Evolutionary conservation across 345 rosid genomes (phyloP).

Genomic region (Anastatica hierochuntica): DNA sequence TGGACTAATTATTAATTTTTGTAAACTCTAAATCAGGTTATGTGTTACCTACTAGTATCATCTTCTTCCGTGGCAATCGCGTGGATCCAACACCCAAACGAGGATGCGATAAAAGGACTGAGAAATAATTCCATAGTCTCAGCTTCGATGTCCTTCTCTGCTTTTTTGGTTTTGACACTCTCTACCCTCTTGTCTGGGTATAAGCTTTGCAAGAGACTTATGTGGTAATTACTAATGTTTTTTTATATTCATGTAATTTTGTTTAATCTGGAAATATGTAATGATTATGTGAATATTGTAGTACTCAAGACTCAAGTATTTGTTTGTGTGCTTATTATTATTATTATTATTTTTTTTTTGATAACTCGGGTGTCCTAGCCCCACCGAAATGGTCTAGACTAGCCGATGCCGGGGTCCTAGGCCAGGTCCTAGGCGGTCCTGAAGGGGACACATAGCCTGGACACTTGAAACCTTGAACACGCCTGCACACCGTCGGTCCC

Average conservation of each 20-base stretch:
- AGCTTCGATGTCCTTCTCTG: slow-evolving; percentile 35
- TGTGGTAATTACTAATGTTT: slow-evolving; percentile 30
- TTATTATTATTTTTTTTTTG: too few species aligned
- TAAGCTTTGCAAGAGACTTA: slow-evolving; percentile 80
- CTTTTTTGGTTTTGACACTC: slow-evolving; percentile 35
- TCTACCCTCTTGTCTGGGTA: slow-evolving; percentile 54
- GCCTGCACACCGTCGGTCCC: too few species aligned
- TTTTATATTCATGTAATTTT: not conserved
- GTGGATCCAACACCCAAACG: slow-evolving; percentile 27
- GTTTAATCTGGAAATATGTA: not conserved
- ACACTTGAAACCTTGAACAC: too few species aligned
- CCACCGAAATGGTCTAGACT: too few species aligned
- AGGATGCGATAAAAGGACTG: slow-evolving; percentile 20
- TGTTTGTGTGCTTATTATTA: too few species aligned
- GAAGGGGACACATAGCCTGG: too few species aligned
- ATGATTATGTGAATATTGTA: not conserved
- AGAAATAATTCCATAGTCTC: slow-evolving; percentile 36
- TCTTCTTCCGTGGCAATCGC: slow-evolving; percentile 46
- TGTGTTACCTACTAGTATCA: slow-evolving; percentile 57
- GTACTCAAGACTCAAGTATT: too few species aligned
- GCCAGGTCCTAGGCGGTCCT: too few species aligned
- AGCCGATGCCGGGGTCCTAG: too few species aligned
- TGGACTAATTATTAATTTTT: not conserved
- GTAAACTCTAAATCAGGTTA: slow-evolving; percentile 30
- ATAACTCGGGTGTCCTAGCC: too few species aligned